Evolutionary conservation across 2,329 filamentous ascomycete species (phyloP).

Genomic region (Ascochyta koolunga): DNA sequence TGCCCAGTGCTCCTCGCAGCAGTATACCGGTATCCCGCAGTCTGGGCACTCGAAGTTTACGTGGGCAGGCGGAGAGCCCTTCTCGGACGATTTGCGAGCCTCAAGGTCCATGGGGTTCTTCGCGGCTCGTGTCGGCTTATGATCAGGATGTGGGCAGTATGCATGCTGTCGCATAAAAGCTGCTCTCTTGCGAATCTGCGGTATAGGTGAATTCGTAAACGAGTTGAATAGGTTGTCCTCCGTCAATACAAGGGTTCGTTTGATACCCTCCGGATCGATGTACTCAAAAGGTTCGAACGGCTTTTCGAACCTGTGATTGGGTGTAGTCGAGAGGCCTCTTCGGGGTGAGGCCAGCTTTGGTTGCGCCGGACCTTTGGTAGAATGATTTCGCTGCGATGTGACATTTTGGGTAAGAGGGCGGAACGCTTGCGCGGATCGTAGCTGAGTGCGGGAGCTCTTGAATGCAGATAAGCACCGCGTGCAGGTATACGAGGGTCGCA

Average conservation of each 20-base stretch:
- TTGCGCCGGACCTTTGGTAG: conserved; percentile 38
- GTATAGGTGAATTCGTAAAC: conserved; percentile 85
- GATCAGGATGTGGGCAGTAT: conserved; percentile 88
- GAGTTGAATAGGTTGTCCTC: conserved; percentile 91
- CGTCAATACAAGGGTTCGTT: conserved; percentile 58
- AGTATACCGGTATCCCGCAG: conserved; percentile 92
- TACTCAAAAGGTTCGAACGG: conserved; percentile 45
- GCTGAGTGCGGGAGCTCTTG: conserved; percentile 36
- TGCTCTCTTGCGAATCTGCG: conserved; percentile 84
- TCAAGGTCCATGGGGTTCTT: conserved; percentile 69
- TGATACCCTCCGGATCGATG: conserved; percentile 42
- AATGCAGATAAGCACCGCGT: conserved; percentile 47
- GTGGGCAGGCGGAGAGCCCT: conserved; percentile 72
- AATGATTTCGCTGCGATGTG: conserved; percentile 37
- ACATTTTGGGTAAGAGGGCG: conserved; percentile 33
- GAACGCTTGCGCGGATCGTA: conserved; percentile 30
- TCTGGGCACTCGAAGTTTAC: conserved; percentile 95
- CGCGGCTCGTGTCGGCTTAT: conserved; percentile 75
- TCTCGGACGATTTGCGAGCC: conserved; percentile 61
- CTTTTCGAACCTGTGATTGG: conserved; percentile 33
- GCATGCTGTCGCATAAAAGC: conserved; percentile 93
- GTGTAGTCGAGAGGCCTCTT: conserved; percentile 41
- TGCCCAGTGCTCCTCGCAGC: conserved; percentile 92
- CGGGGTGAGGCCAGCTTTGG: conserved; percentile 32
- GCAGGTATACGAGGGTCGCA: conserved; percentile 51